Evolutionary conservation across 768 basidiomycete species (phyloP).

Genomic region (Rhizopogon vulgaris): DNA sequence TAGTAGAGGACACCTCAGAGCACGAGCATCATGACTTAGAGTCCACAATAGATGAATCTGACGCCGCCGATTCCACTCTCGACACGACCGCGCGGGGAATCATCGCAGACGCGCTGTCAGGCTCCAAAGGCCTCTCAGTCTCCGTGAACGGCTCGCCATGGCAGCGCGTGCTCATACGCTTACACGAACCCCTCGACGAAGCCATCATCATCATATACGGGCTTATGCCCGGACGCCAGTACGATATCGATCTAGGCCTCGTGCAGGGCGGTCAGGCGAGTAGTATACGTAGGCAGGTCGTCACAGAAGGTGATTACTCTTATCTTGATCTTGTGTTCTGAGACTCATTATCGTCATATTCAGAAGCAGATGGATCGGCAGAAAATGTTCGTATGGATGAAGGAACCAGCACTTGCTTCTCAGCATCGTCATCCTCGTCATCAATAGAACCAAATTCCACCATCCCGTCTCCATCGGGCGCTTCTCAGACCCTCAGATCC

Average conservation of each 20-base stretch:
- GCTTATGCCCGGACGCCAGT: constrained; percentile 81
- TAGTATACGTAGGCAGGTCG: constrained; percentile 54
- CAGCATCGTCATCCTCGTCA: constrained; percentile 25
- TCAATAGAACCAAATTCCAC: constrained; percentile 21
- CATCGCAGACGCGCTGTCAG: constrained; percentile 53
- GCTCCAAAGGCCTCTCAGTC: constrained; percentile 64
- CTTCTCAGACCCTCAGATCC: constrained; percentile 14
- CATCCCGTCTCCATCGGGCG: constrained; percentile 17
- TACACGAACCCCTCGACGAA: constrained; percentile 78
- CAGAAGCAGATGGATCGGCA: constrained; percentile 16
- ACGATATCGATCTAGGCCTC: constrained; percentile 82
- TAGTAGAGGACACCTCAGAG: constrained; percentile 32
- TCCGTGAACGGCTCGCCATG: constrained; percentile 76
- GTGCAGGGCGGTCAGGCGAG: constrained; percentile 51
- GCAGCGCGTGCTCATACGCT: constrained; percentile 73
- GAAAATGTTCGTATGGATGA: constrained; percentile 21
- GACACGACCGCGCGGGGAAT: constrained; percentile 34
- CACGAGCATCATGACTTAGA: constrained; percentile 8
- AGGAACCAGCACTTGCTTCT: neutral
- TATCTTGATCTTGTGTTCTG: neutral
- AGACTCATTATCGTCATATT: constrained; percentile 7
- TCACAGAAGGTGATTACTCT: constrained; percentile 48
- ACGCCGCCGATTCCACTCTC: constrained; percentile 13
- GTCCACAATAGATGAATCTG: constrained; percentile 25
- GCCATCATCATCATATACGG: constrained; percentile 90